These are phyloP conservation scores for sunflower (Helianthus annuus) DNA, from an alignment of 129 eudicot species.

Conservation along the genomic window HanXRQr2.0-SUNRISE NC_035446.2:111726571-111727070, in stretches of 20 bases:
- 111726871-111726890: constrained; percentile 90
- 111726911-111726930: constrained; percentile 27
- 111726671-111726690: constrained; percentile 88
- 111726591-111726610: constrained; percentile 92
- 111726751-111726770: too few relatives aligned
- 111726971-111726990: constrained; percentile 3
- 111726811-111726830: too few relatives aligned
- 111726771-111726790: too few relatives aligned
- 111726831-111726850: too few relatives aligned
- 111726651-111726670: constrained; percentile 86
- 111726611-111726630: constrained; percentile 93
- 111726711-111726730: constrained; percentile 71
- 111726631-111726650: constrained; percentile 67
- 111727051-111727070: not conserved
- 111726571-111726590: constrained; percentile 95
- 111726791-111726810: too few relatives aligned
- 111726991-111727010: constrained; percentile 17
- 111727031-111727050: constrained; percentile 15
- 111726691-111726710: constrained; percentile 86
- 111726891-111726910: constrained; percentile 50
- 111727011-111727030: constrained; percentile 2
- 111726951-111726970: constrained; percentile 11
- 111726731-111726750: constrained; percentile 1
- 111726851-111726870: constrained; percentile 49
- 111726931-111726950: not conserved